Conservation (phyloP, 805 yeast species). For the Ogataea pini region DNA sequence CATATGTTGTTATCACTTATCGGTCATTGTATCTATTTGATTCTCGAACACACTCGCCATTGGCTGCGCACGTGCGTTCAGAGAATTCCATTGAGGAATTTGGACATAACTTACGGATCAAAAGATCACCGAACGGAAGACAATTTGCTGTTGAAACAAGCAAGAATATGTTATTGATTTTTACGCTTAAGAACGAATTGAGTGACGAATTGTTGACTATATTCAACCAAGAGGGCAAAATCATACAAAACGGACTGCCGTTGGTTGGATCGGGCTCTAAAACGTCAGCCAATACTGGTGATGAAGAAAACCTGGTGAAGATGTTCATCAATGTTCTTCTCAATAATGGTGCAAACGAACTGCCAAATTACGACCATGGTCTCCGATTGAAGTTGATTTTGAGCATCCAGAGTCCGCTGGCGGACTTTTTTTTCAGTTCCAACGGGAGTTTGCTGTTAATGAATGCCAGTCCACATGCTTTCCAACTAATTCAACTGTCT, state of each 20-base stretch:
- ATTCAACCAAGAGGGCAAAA: constrained; percentile 31
- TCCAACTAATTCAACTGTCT: constrained; percentile 34
- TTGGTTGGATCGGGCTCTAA: constrained; percentile 12
- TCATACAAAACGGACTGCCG: constrained; percentile 39
- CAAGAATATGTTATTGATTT: constrained; percentile 42
- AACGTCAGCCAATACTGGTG: constrained; percentile 11
- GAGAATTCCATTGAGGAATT: constrained; percentile 43
- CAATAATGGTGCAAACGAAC: constrained; percentile 24
- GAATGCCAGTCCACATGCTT: constrained; percentile 36
- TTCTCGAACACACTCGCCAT: constrained; percentile 45
- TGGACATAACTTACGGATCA: constrained; percentile 46
- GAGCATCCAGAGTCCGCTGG: constrained; percentile 35
- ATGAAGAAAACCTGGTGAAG: constrained; percentile 24
- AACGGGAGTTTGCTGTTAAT: constrained; percentile 32
- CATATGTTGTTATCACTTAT: constrained; percentile 38
- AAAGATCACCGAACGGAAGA: constrained; percentile 39
- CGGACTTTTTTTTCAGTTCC: constrained; percentile 31
- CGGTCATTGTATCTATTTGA: constrained; percentile 42
- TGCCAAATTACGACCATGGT: constrained; percentile 35
- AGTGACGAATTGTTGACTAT: constrained; percentile 34
- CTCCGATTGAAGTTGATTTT: constrained; percentile 37
- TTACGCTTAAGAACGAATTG: constrained; percentile 37
- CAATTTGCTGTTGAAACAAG: constrained; percentile 44
- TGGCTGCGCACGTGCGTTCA: constrained; percentile 49
- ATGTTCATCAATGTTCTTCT: constrained; percentile 31